Percentiles rank a stretch among this genome's conserved stretches.
These are phyloP conservation scores for Fusarium liriodendri DNA, from an alignment of 2,329 filamentous ascomycete species.

Conservation along the genomic window DNA sequence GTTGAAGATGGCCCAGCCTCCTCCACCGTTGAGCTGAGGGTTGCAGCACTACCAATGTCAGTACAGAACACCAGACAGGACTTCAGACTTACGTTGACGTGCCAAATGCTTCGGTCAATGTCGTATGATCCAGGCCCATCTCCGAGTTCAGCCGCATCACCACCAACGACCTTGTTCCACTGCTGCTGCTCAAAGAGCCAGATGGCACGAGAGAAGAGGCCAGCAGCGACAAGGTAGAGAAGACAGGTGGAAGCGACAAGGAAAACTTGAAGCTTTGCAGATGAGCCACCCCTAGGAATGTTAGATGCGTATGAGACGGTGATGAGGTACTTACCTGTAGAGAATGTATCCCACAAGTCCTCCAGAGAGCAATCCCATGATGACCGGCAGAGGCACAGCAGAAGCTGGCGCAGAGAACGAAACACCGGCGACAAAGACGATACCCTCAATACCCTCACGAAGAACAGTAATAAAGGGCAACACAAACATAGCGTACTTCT, in stretches of 20 bases:
- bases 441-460: slow-evolving; percentile 85
- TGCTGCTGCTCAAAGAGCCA: slow-evolving; percentile 79
- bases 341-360: slow-evolving; percentile 76
- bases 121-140: slow-evolving; percentile 81
- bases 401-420: slow-evolving; percentile 79
- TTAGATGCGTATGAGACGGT: neutral
- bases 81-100: slow-evolving; percentile 74
- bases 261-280: slow-evolving; percentile 72
- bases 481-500: slow-evolving; percentile 89
- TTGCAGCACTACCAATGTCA: slow-evolving; percentile 75
- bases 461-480: slow-evolving; percentile 89
- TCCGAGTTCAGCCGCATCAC: slow-evolving; percentile 63
- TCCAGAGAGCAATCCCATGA: slow-evolving; percentile 77
- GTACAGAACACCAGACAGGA: neutral
- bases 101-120: slow-evolving; percentile 82
- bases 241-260: slow-evolving; percentile 85
- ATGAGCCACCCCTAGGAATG: slow-evolving; percentile 53
- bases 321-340: slow-evolving; percentile 70
- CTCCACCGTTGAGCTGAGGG: slow-evolving; percentile 76
- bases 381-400: slow-evolving; percentile 81
- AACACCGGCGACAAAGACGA: slow-evolving; percentile 90
- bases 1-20: slow-evolving; percentile 90
- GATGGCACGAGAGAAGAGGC: slow-evolving; percentile 81
- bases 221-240: slow-evolving; percentile 85
- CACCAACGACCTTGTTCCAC: slow-evolving; percentile 75